Conservation (phyloP, 106 monocot species). For the Posidonia australis region DNA sequence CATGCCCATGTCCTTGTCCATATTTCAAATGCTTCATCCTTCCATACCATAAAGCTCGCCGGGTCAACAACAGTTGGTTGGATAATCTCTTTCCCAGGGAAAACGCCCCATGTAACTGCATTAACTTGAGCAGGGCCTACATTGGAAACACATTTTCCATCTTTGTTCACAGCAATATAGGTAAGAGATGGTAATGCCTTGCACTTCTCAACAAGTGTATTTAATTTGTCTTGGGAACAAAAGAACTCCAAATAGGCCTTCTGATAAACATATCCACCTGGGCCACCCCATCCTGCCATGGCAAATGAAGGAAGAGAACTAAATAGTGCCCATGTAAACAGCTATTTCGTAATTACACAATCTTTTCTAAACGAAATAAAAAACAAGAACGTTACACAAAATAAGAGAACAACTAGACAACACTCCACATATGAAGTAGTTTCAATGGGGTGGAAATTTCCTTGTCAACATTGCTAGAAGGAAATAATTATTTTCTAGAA, state of each 20-base stretch:
- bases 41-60: slow-evolving; percentile 84
- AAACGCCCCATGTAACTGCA: slow-evolving; percentile 97
- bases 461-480: too few species aligned
- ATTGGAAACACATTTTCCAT: slow-evolving; percentile 52
- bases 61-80: slow-evolving; percentile 88
- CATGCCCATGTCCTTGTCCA: slow-evolving; percentile 69
- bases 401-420: too few species aligned
- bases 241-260: slow-evolving; percentile 94
- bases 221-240: slow-evolving; percentile 64
- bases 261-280: slow-evolving; percentile 85
- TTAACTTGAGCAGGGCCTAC: slow-evolving; percentile 55
- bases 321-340: not conserved
- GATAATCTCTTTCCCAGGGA: slow-evolving; percentile 87
- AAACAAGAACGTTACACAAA: too few species aligned
- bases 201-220: slow-evolving; percentile 53
- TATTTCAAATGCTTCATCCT: slow-evolving; percentile 88
- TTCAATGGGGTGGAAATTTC: too few species aligned
- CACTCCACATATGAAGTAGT: too few species aligned
- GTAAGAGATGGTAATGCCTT: slow-evolving; percentile 51
- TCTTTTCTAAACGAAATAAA: too few species aligned
- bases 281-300: slow-evolving; percentile 78
- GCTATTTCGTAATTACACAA: too few species aligned
- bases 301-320: not conserved
- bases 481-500: too few species aligned
- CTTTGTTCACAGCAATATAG: slow-evolving; percentile 68